Evolutionary conservation across 257 asterid genomes (phyloP).

Genomic region (Schizonepeta tenuifolia): DNA sequence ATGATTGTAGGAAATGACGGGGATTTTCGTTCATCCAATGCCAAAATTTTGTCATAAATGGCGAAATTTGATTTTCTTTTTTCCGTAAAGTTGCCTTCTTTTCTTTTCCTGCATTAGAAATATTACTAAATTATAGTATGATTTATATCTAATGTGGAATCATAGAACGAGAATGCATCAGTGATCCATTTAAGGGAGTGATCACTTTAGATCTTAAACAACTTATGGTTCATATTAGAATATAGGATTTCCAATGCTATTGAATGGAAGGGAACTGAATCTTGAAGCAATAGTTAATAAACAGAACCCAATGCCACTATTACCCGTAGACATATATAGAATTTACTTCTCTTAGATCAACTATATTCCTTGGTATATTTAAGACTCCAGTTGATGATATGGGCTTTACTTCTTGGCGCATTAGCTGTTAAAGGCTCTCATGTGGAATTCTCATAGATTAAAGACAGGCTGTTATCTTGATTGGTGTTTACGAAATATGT

Average conservation of each 20-base stretch:
- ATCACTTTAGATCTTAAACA: conserved; percentile 20
- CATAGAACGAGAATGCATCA: conserved; percentile 14
- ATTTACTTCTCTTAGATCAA: conserved; percentile 3
- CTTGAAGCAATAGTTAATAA: not conserved
- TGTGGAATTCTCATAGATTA: not conserved
- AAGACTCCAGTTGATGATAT: not conserved
- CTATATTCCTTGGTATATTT: not conserved
- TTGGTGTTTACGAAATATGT: not conserved
- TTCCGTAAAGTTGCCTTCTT: not conserved
- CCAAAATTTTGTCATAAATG: conserved; percentile 7
- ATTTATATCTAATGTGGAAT: not conserved
- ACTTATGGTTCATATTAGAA: conserved; percentile 6
- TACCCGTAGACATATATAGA: not conserved
- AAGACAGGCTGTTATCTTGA: conserved; percentile 1
- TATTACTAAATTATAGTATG: not conserved
- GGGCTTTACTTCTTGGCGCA: not conserved
- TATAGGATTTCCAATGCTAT: not conserved
- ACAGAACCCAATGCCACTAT: not conserved
- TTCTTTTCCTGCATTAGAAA: not conserved
- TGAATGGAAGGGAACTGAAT: conserved; percentile 13
- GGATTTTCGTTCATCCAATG: conserved; percentile 20
- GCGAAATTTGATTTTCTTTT: conserved; percentile 18
- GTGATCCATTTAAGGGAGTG: conserved; percentile 12
- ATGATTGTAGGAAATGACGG: conserved; percentile 7
- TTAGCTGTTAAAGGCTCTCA: conserved; percentile 5